Evolutionary conservation across 163 green algal species (phyloP), one percentile per base, ranked within the genome.

Genomic region (Picocystis sp.): DNA sequence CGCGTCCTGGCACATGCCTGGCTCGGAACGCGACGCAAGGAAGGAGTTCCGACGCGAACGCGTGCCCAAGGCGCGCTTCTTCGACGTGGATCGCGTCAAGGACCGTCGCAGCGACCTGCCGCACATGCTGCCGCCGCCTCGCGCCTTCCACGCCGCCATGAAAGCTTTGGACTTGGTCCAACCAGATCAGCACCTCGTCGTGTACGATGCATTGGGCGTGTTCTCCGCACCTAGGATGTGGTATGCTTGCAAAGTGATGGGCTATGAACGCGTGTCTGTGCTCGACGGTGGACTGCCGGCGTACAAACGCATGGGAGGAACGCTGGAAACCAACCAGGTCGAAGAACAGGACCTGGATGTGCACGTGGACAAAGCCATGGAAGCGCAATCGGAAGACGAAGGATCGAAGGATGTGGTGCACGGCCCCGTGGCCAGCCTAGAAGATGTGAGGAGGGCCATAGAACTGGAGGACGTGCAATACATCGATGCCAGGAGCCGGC

Each of bases 101-200:
- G 57, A 64, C 45, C n/a, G 2, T 15, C 23, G 17, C 15, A 23
- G 17, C 22, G 54, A 45, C 17, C 73, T 94, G 29, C 87, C 85
- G 0, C 88, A 97, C 75, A 96, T 96, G 88, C 69, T 97, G 57
- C 88, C 88, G 5, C 67, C 70, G 0, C 64, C 73, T 23, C 41
- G 15, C 1, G 66, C 63, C 1, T 97, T 98, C 73, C 72, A 72
- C 1, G 82, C 78, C 3, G 87, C 83, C 2, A 73, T 75, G 24
- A 75, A 92, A 52, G 80, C 78, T 1, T 67, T 98, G 21, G 77
- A 77, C 45, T 76, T 96, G 5, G 13, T 61, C 41, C 21, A 8
- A 11, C 5, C 29, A 71, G 57, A 70, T 47, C 70, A 76, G 45
- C 52, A 55, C 2, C 63, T 97, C 33, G 82, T 97, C 11, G 54